Base-by-base conservation (phyloP, 805 yeast genomes). In the Sugiyamaella valdiviana region DNA sequence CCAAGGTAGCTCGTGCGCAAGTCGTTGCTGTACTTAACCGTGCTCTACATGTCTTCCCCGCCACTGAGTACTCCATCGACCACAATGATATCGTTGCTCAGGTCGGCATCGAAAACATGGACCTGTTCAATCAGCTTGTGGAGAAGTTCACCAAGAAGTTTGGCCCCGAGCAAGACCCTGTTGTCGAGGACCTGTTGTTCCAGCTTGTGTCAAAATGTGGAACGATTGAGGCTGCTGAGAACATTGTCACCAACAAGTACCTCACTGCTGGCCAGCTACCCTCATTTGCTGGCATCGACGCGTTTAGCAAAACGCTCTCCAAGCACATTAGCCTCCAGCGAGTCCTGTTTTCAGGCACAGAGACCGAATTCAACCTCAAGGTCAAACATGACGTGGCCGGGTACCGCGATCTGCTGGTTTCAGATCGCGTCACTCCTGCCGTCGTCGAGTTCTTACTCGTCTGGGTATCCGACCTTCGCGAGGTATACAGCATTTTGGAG, bases 151-250 rank as follows among this genome's bases (percentile, higher is more conserved):
- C 9, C 14, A 3, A n/a, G 3, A 12, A 5, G 32, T 26, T 26
- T 5, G 10, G 32, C 5, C 59, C 56, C 17, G 48, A 46, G 4
- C 39, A 44, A 9, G 54, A 52, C 14, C 52, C 50, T 20, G 53
- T 46, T 22, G 48, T 62, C 22, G 54, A 53, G 21, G 64, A 58
- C 40, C 47, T 57, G 47, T 50, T 60, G 47, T 51, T 64, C 44
- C 54, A 52, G 24, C 53, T 64, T 14, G 49, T 54, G 2, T 58
- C 63, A 4, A 45, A 50, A 15, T 51, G 59, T 32, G 67, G 65
- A 9, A 23, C 61, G 5, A 39, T 61, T 6, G 54, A 50, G 2
- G 41, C 26, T 6, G 57, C 65, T 10, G 55, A 57, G 19, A 44
- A 44, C 10, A 26, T 45, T 17, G 51, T 53, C 2, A 42, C 58